phyloP scores from a whole-genome alignment of 306 rosid genomes.

The Pueraria montana region DNA sequence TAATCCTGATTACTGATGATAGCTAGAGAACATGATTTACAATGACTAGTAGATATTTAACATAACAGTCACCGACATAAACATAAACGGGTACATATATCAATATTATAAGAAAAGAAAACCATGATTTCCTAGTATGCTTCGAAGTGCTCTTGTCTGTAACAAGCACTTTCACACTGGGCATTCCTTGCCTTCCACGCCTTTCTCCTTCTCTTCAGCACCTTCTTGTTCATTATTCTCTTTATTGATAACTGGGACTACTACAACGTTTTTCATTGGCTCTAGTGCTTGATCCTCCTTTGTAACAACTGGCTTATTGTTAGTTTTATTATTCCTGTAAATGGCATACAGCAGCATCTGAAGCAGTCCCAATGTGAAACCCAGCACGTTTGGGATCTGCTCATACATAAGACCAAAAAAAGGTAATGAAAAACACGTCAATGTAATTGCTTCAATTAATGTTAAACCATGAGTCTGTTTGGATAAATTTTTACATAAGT shows the following conservation, averaged over 20 bases:
- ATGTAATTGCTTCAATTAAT: neutral
- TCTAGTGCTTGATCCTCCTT: constrained; percentile 34
- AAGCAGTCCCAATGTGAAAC: constrained; percentile 68
- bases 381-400: constrained; percentile 81
- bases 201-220: too few relatives aligned
- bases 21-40: too few relatives aligned
- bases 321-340: constrained; percentile 46
- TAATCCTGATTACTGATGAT: too few relatives aligned
- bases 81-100: too few relatives aligned
- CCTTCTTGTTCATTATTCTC: neutral
- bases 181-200: neutral
- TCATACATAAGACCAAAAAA: neutral
- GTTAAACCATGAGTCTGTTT: too few relatives aligned
- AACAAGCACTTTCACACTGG: constrained; percentile 4
- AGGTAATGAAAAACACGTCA: neutral
- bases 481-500: too few relatives aligned
- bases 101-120: neutral
- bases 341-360: constrained; percentile 78
- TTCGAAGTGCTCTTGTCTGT: neutral
- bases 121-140: neutral
- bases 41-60: too few relatives aligned
- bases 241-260: neutral
- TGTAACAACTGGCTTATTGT: neutral
- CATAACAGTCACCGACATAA: too few relatives aligned
- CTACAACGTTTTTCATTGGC: constrained; percentile 32